These are phyloP conservation scores for Candida insectalens DNA, from an alignment of 805 yeast genomes.

Conservation along the genomic window DNA sequence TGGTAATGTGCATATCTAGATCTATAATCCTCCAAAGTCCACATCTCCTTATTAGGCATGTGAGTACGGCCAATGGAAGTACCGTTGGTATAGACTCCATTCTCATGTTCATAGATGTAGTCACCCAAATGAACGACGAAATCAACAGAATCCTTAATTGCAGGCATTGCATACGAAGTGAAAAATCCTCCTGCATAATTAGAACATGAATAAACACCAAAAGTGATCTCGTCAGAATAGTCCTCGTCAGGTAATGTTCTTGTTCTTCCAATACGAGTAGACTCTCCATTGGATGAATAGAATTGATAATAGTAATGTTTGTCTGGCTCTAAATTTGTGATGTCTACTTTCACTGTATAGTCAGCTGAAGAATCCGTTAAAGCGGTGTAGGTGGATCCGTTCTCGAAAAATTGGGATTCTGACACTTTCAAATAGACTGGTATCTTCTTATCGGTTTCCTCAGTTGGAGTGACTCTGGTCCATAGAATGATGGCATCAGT, in stretches of 20 bases:
- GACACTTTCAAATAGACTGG: slow-evolving; percentile 4
- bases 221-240: slow-evolving; percentile 6
- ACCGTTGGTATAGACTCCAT: slow-evolving; percentile 17
- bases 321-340: slow-evolving; percentile 9
- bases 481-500: slow-evolving; percentile 13
- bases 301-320: slow-evolving; percentile 14
- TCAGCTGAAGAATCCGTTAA: slow-evolving; percentile 9
- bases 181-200: slow-evolving; percentile 18
- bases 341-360: slow-evolving; percentile 15
- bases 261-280: slow-evolving; percentile 11
- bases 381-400: slow-evolving; percentile 3
- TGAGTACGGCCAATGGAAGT: slow-evolving; percentile 12
- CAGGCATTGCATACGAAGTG: slow-evolving; percentile 14
- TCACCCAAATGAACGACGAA: slow-evolving; percentile 18
- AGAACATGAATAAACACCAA: slow-evolving; percentile 17
- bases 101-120: slow-evolving; percentile 17
- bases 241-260: slow-evolving; percentile 13
- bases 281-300: slow-evolving; percentile 3
- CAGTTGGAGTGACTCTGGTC: slow-evolving; percentile 15
- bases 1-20: slow-evolving; percentile 14
- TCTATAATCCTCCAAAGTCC: slow-evolving; percentile 14
- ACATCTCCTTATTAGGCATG: slow-evolving; percentile 12
- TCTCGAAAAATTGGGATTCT: slow-evolving; percentile 4
- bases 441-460: neutral
- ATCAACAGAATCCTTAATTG: slow-evolving; percentile 12